Evolutionary conservation across 1,139 yeast genomes (phyloP).

Genomic region (Casaregolazyma suthepensis): DNA sequence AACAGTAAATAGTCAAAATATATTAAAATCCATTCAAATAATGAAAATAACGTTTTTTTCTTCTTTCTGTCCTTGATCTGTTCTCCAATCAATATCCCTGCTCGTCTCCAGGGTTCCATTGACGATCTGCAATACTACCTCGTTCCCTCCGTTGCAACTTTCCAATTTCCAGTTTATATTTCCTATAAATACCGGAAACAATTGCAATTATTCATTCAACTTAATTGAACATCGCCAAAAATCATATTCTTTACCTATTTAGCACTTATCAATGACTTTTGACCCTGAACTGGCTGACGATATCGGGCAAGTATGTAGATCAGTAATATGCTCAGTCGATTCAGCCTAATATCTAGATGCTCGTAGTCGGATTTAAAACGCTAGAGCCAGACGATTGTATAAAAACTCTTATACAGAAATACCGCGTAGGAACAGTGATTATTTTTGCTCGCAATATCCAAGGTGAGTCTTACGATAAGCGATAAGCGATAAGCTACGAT

Average conservation of each 20-base stretch:
- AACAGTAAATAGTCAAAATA: too few species aligned
- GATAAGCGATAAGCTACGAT: neutral
- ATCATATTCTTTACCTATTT: neutral
- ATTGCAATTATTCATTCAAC: neutral
- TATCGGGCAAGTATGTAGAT: constrained; percentile 7
- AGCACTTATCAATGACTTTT: neutral
- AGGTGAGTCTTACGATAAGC: constrained; percentile 2
- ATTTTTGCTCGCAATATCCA: constrained; percentile 37
- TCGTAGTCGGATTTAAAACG: constrained; percentile 56
- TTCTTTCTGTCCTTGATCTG: neutral
- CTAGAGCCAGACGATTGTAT: constrained; percentile 49
- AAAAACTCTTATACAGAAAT: constrained; percentile 45
- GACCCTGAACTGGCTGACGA: constrained; percentile 8
- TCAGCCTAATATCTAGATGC: constrained; percentile 28
- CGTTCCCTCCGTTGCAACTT: neutral
- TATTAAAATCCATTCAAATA: neutral
- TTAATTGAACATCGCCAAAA: too few species aligned
- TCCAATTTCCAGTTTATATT: neutral
- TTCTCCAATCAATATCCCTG: neutral
- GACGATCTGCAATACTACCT: neutral
- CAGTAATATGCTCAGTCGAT: neutral
- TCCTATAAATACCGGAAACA: neutral
- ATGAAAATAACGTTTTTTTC: too few species aligned
- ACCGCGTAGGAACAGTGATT: constrained; percentile 46
- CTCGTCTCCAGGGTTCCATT: neutral